Evolutionary conservation across 2,329 filamentous ascomycete genomes (phyloP).

Genomic region (Paecilomyces variotii): DNA sequence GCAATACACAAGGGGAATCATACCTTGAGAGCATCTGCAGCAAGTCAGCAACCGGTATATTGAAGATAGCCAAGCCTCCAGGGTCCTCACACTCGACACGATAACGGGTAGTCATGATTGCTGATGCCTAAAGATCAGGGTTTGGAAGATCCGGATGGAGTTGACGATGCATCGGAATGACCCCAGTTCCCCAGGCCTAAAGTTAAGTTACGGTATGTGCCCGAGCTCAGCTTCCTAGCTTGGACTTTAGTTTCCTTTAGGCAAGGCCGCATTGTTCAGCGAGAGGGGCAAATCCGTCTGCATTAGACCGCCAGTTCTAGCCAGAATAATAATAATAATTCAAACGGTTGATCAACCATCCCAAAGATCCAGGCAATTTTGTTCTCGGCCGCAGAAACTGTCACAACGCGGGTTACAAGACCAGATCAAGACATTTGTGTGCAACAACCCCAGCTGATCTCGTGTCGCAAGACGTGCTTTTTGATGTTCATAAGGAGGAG

Average conservation of each 20-base stretch:
- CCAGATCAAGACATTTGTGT: background rate
- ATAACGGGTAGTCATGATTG: constrained; percentile 41
- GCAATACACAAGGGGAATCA: constrained; percentile 11
- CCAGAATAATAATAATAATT: background rate
- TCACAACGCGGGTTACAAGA: background rate
- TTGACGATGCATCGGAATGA: background rate
- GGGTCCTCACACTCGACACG: constrained; percentile 60
- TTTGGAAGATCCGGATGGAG: background rate
- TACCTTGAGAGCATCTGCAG: constrained; percentile 57
- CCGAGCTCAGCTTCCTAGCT: background rate
- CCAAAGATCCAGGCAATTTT: background rate
- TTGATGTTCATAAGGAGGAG: background rate
- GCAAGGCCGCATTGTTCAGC: background rate
- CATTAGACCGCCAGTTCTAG: background rate
- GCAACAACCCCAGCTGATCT: background rate
- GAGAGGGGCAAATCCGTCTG: background rate
- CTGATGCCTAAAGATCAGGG: background rate
- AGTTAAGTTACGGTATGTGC: background rate
- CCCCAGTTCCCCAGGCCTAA: background rate
- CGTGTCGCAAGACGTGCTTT: background rate
- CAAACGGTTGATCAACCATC: background rate
- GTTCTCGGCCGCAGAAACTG: background rate
- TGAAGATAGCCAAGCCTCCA: constrained; percentile 1
- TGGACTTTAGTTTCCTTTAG: background rate
- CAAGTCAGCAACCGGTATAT: background rate